Evolutionary conservation across 1,284 basidiomycete species (phyloP).

Genomic region (Neolentinus lepideus): DNA sequence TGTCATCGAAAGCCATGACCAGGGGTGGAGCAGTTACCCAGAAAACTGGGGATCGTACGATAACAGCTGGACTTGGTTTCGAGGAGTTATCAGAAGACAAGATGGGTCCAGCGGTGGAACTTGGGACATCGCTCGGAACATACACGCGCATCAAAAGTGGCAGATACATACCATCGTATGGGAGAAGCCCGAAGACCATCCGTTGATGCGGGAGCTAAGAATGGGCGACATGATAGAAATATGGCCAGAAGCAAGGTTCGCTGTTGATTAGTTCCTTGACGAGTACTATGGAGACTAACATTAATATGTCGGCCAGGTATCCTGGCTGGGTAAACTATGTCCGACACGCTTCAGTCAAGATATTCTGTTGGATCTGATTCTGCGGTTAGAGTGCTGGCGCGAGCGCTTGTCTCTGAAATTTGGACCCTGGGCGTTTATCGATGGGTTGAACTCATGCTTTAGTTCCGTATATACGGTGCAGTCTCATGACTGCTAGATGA

Average conservation of each 20-base stretch:
- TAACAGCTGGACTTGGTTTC: slow-evolving; percentile 2
- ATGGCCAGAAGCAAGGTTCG: background rate
- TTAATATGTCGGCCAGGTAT: background rate
- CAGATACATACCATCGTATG: background rate
- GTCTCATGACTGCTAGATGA: background rate
- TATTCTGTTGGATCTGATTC: background rate
- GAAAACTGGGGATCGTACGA: slow-evolving; percentile 3
- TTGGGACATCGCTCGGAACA: background rate
- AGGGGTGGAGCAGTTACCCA: slow-evolving; percentile 9
- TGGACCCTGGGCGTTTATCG: background rate
- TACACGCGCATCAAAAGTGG: background rate
- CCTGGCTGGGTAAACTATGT: background rate
- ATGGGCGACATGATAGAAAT: slow-evolving; percentile 1
- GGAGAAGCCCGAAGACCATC: background rate
- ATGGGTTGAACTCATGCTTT: no score
- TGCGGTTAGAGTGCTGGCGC: background rate
- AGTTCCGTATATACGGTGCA: no score
- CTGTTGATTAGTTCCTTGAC: background rate
- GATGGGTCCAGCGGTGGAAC: background rate
- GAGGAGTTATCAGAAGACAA: background rate
- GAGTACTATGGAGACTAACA: background rate
- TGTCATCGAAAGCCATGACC: slow-evolving; percentile 8
- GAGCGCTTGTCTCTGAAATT: background rate
- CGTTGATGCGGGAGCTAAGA: background rate
- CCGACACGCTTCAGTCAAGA: background rate